Base-by-base conservation (phyloP, 2,329 filamentous ascomycete genomes). In the Diaporthe vexans region DNA sequence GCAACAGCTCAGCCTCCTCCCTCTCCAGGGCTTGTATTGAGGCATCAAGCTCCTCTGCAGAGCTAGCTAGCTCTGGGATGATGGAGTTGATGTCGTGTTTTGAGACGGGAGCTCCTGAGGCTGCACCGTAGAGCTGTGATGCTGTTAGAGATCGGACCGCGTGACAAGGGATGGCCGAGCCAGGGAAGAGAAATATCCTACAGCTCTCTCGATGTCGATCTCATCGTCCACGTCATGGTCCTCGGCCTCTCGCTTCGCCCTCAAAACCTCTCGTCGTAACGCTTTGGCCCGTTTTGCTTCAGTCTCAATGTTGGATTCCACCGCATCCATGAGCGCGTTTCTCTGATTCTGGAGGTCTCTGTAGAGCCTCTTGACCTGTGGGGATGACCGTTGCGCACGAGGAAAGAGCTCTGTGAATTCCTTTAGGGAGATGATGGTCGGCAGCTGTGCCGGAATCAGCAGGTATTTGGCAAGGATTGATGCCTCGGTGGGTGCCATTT, bases 331-430 rank as follows among this genome's bases (percentile, higher is more conserved):
- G 15, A 93, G 86, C 63, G 88, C 87, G 76, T 92, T 91, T 72
- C 95, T 91, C 80, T 95, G 90, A 74, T 91, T 88, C 79, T 97
- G 94, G 3, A 97, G 88, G 81, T 97, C 94, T 63, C 93, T 91
- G 81, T 97, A 97, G 7, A 98, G 87, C 0, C 88, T 86, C 73
- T 91, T 90, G 63, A 96, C 88, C 73, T 93, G 91, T 0, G 93
- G 90, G 61, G 92, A 92, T 33, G 88, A 85, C 74, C 92, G 92
- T 67, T 92, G 86, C 52, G 89, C 83, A 68, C 88, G 90, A 15
- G 95, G 94, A 80, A 97, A 97, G 56, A 96, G 88, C 37, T 92
- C 88, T 57, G 90, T 91, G 85, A 97, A 97, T 77, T 94, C 90
- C 73, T 91, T 88, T 61, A 95, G 88, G 10, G 94, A 92, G 78